phyloP scores from a whole-genome alignment of 1,139 yeast species.

The Magnusiomyces starmeri region DNA sequence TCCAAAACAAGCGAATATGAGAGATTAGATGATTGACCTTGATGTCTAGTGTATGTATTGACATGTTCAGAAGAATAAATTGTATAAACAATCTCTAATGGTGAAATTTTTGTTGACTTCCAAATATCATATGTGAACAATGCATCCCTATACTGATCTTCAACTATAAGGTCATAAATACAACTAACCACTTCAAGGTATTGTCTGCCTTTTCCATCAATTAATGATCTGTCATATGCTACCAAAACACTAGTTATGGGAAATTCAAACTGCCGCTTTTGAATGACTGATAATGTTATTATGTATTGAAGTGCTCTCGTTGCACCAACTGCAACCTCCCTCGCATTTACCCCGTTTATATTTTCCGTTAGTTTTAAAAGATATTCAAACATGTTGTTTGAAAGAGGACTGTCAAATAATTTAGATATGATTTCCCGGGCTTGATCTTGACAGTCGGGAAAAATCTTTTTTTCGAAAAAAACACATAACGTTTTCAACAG shows the following conservation, averaged over 20 bases:
- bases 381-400: constrained; percentile 33
- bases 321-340: constrained; percentile 47
- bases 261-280: constrained; percentile 18
- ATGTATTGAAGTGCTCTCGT: constrained; percentile 30
- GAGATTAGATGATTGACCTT: too few relatives aligned
- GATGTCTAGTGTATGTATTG: too few relatives aligned
- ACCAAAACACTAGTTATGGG: constrained; percentile 25
- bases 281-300: constrained; percentile 17
- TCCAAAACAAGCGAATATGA: too few relatives aligned
- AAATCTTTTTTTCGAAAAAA: constrained; percentile 30
- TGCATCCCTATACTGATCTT: constrained; percentile 19
- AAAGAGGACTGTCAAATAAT: constrained; percentile 35
- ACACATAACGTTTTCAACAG: constrained; percentile 46
- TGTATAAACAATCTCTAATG: constrained; percentile 34
- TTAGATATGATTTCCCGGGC: constrained; percentile 38
- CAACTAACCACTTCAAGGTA: constrained; percentile 27
- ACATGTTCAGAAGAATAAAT: constrained; percentile 5
- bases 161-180: constrained; percentile 23
- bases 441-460: constrained; percentile 37
- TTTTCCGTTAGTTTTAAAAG: constrained; percentile 38
- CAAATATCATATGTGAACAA: constrained; percentile 39
- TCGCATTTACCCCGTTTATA: constrained; percentile 27
- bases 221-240: constrained; percentile 25
- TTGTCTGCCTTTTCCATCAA: constrained; percentile 25
- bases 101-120: constrained; percentile 41